Evolutionary conservation across 2,329 filamentous ascomycete genomes (phyloP), one percentile per base, ranked within the genome.

Genomic region (Septoria linicola): DNA sequence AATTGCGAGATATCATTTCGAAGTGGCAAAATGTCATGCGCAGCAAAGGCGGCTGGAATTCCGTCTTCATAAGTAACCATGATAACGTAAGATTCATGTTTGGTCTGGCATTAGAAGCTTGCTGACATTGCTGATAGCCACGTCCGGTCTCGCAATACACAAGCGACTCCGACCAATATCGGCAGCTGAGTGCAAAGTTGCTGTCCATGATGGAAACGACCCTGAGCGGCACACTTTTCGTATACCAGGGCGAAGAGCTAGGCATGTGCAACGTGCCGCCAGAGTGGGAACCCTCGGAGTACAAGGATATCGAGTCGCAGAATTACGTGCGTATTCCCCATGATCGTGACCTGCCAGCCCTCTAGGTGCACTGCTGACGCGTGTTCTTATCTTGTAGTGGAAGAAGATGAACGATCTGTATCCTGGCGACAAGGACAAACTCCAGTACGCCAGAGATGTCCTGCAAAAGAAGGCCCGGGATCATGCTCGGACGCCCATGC

Each of bases 401-500:
- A 73, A 73, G 42, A 68, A 68, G 59, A 68, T 70, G 66, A 70
- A 72, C 53, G 65, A 68, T 19, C 70, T 72, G 60, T 61, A 69
- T 52, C 57, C 63, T 3, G 41, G 45, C 13, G 56, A 62, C 50
- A 46, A 54, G 11, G 41, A 57, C 16, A 57, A 41, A 43, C 51
- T 60, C n/a, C 19, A 43, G 8, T 39, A 55, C 14, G 59, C 57
- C 2, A 52, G 51, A 34, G 32, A 54, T 11, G 43, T 58, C 4
- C 37, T 56, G 52, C 54, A 59, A 36, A 54, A 46, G 36, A 60
- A 59, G 40, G 55, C 55, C 27, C 46, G 59, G n/a, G 59, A 61
- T 25, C 53, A 88, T 62, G 77, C 82, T 7, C 75, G 85, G n/a
- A 77, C 81, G 3, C 85, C 85, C 0, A 81, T 89, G 72, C 82